phyloP scores from a whole-genome alignment of 768 basidiomycete genomes.

The Phylloporus rhodoxanthus region DNA sequence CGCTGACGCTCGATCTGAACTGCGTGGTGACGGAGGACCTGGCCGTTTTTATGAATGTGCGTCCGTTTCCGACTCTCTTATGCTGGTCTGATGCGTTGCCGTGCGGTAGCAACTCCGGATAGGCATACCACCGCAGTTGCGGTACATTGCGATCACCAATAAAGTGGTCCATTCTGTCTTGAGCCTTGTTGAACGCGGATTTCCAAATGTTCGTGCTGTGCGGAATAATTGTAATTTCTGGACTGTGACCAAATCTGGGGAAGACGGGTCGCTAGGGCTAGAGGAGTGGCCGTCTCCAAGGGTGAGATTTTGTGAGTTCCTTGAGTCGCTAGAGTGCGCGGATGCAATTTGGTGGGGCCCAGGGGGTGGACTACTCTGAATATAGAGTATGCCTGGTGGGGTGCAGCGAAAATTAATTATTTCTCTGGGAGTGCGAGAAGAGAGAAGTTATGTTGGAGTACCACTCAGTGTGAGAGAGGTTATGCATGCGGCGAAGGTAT shows the following conservation, averaged over 20 bases:
- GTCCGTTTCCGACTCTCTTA: background rate
- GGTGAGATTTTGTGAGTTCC: conserved; percentile 55
- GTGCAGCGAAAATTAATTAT: too few species aligned
- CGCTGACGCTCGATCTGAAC: conserved; percentile 40
- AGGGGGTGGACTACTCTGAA: background rate
- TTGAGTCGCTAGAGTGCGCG: conserved; percentile 60
- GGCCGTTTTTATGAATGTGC: conserved; percentile 38
- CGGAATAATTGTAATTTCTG: conserved; percentile 50
- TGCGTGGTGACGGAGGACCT: conserved; percentile 36
- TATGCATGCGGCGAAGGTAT: too few species aligned
- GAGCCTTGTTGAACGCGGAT: conserved; percentile 50
- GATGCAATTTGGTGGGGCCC: conserved; percentile 38
- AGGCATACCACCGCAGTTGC: conserved; percentile 48
- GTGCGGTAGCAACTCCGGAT: conserved; percentile 48
- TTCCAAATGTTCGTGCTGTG: conserved; percentile 54
- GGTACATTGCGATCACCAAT: conserved; percentile 53
- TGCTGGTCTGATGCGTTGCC: background rate
- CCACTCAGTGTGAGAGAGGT: too few species aligned
- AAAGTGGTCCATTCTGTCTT: conserved; percentile 37
- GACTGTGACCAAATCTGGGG: conserved; percentile 36
- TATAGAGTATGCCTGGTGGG: conserved; percentile 25
- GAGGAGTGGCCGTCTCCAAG: conserved; percentile 55
- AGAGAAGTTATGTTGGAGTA: too few species aligned
- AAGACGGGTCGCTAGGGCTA: conserved; percentile 35
- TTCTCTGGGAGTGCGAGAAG: too few species aligned